Conservation (phyloP, 306 rosid species). For the Vigna trinervia region DNA sequence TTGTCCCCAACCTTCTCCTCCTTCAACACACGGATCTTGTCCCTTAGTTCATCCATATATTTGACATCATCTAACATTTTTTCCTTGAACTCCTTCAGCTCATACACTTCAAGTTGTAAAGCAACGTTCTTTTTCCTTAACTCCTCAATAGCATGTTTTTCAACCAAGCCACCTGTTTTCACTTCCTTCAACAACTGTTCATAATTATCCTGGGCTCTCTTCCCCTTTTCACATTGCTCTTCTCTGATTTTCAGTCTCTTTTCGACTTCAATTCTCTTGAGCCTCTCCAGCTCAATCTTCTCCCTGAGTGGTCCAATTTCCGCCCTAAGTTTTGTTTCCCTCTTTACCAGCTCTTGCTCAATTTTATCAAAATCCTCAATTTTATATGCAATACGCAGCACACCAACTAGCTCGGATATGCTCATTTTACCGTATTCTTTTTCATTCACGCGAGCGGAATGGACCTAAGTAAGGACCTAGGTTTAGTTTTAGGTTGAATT, state of each 20-base stretch:
- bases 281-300: slow-evolving; percentile 12
- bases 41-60: slow-evolving; percentile 6
- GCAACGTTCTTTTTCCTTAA: background rate
- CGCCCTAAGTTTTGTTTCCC: background rate
- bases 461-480: background rate
- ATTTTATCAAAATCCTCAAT: slow-evolving; percentile 5
- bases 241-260: slow-evolving; percentile 30
- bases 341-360: slow-evolving; percentile 28
- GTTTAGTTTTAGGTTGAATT: background rate
- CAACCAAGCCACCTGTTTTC: background rate
- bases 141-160: background rate
- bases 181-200: slow-evolving; percentile 42
- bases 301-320: background rate
- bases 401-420: slow-evolving; percentile 23
- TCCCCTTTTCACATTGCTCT: slow-evolving; percentile 18
- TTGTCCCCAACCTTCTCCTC: slow-evolving; percentile 16
- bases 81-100: slow-evolving; percentile 16
- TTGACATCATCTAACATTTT: background rate
- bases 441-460: background rate
- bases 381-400: slow-evolving; percentile 8
- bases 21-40: slow-evolving; percentile 18
- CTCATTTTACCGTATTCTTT: background rate
- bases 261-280: background rate
- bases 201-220: slow-evolving; percentile 3
- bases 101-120: background rate